Base-by-base conservation (phyloP, 768 basidiomycete genomes). In the Russula virescens region DNA sequence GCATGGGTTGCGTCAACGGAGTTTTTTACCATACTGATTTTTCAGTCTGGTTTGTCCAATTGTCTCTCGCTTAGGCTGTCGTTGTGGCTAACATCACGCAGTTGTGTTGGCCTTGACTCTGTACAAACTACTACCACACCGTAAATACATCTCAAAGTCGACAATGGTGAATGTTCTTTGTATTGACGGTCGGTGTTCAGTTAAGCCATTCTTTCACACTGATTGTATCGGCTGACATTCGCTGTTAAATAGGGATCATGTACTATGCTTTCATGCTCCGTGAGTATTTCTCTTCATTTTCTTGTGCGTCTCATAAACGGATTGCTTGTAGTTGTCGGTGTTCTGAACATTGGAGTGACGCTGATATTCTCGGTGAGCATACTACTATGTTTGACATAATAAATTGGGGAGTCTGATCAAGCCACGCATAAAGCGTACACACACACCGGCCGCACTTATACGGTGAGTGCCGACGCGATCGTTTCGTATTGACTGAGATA, bases 181-280 rank as follows among this genome's bases (percentile, higher is more conserved):
- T 58, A 45, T 65, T 1, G 62, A 66, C 5, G 65, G 65, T 66
- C 9, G 5, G 43, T 43, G 42, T 18, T 8, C 3, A 13, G 42
- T 2, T 8, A 1, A 3, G 8, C 4, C 42, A 5, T 19, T 16
- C 10, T 16, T 35, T 19, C 8, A n/a, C 19, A 4, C 38, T 40
- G 11, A 35, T 46, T 5, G 23, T 2, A 23, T 16, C 5, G 2
- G 47, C 35, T 53, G 19, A 63, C 16, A 8, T 0, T 34, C 28
- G 11, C 18, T 19, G 14, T 55, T 64, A 25, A 3, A 16, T 16
- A 66, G 65, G 65, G 11, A 31, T 65, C 5, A 64, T 66, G 6
- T 66, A 66, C 49, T 66, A 64, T 18, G 49, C 65, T 16, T 65
- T 65, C 58, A 60, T 66, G 65, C 28, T 65, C 25, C 40, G 58